Evolutionary conservation across 345 rosid species (phyloP), one percentile per base, ranked within the genome.

Genomic region (Odontarrhena argentea): DNA sequence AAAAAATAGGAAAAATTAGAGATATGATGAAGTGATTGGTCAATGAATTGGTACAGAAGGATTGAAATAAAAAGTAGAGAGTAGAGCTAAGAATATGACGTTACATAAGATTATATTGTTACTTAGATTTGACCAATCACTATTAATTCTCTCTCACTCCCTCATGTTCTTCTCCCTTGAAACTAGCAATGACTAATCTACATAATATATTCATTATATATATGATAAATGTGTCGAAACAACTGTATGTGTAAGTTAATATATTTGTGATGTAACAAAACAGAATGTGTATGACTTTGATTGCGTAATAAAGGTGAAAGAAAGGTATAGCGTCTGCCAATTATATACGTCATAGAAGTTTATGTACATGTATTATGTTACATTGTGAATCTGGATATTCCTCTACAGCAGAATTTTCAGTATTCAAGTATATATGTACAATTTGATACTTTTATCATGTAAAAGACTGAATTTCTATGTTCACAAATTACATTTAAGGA

Each of bases 41-140:
- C 78, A 74, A 74, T 62, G 78, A 4, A 74, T 60, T 74, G 69
- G 78, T 68, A 74, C 61, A 55, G 69, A 74, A 74, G 77, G 65
- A 68, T 68, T 74, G 69, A 74, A 67, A 67, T 14, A 54, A 68
- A 74, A 68, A 74, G 67, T 49, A 66, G 56, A 71, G 56, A 71
- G 30, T 32, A 32, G 70, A 73, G 63, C 67, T 55, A 50, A 45
- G 72, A 71, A 71, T 63, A 57, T 45, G 61, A 57, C 65, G 76
- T 46, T 57, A 53, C 63, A 54, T 64, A 36, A 34, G 50, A 51
- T 55, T 65, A 45, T 37, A 12, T 37, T 14, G 5, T 28, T 28
- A 14, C 46, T 53, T 18, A 60, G 24, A 60, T 74, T 74, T 67
- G 73, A 68, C 77, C 59, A 67, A 67, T 30, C 63, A 60, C 51